These are phyloP conservation scores for Rhynchosporium agropyri DNA, from an alignment of 2,329 filamentous ascomycete genomes.

Conservation along the genomic window DNA sequence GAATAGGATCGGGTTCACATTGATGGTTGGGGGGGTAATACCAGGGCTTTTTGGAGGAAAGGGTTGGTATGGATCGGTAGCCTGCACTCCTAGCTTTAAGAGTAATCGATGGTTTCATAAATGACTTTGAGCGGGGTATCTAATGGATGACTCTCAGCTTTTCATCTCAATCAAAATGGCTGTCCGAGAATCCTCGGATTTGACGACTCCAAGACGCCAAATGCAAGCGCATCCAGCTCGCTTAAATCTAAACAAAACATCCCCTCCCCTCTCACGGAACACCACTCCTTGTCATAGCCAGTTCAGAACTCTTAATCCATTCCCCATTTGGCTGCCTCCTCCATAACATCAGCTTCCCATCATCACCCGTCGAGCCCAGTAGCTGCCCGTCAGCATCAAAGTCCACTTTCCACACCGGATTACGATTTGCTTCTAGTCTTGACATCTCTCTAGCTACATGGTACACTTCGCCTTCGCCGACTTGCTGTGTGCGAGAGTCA, in stretches of 20 bases:
- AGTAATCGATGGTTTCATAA: neutral
- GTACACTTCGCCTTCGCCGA: conserved; percentile 65
- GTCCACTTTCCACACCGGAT: conserved; percentile 74
- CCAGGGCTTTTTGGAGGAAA: conserved; percentile 5
- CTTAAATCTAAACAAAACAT: neutral
- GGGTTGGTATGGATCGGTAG: neutral
- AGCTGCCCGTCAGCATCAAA: conserved; percentile 74
- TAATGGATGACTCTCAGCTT: neutral
- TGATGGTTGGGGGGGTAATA: conserved; percentile 12
- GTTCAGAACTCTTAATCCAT: conserved; percentile 41
- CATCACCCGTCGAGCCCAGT: conserved; percentile 74
- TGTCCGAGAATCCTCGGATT: neutral
- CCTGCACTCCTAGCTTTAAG: conserved; percentile 3
- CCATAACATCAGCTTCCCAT: conserved; percentile 67
- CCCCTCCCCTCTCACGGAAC: neutral
- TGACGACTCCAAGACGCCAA: neutral
- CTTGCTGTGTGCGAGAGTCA: conserved; percentile 40
- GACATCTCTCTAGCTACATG: conserved; percentile 67
- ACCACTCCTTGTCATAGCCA: conserved; percentile 36
- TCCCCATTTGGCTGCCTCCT: conserved; percentile 49
- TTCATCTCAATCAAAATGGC: neutral
- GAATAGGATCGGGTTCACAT: neutral
- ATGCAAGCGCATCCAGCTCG: neutral
- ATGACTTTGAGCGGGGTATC: conserved; percentile 21
- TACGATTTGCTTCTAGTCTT: conserved; percentile 66